Evolutionary conservation across 2,329 filamentous ascomycete genomes (phyloP).

Genomic region (Aspergillus ochraceus): DNA sequence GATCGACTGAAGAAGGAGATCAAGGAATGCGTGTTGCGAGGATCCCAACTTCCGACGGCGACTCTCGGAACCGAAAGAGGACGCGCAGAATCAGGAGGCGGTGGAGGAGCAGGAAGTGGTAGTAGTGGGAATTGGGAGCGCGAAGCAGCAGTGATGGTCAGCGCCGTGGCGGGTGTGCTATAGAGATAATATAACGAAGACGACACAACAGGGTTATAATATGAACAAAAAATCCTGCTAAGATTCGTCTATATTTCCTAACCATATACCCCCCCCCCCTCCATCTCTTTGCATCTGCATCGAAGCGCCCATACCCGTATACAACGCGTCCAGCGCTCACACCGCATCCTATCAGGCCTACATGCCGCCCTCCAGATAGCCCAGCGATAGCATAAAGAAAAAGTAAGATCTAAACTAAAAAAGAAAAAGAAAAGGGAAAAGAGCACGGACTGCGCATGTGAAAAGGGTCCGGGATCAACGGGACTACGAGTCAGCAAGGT

Average conservation of each 20-base stretch:
- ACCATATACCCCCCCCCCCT: too few species aligned
- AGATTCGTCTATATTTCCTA: neutral
- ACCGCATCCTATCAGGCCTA: neutral
- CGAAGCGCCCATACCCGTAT: neutral
- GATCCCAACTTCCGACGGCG: slow-evolving; percentile 66
- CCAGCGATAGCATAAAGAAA: neutral
- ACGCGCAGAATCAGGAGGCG: slow-evolving; percentile 47
- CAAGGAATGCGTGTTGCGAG: slow-evolving; percentile 77
- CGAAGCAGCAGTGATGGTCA: slow-evolving; percentile 93
- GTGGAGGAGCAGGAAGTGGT: slow-evolving; percentile 16
- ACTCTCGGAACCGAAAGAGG: slow-evolving; percentile 47
- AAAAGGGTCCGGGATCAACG: neutral
- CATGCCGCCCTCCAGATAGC: neutral
- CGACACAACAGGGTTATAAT: neutral
- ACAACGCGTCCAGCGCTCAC: neutral
- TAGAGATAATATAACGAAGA: slow-evolving; percentile 14
- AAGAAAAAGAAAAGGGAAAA: neutral
- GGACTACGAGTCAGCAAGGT: slow-evolving; percentile 1
- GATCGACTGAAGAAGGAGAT: slow-evolving; percentile 75
- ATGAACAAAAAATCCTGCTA: neutral
- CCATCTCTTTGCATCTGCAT: neutral
- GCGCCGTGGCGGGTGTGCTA: slow-evolving; percentile 68
- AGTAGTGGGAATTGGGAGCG: slow-evolving; percentile 65
- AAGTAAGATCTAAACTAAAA: too few species aligned
- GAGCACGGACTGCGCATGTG: neutral